These are phyloP conservation scores for Podaxis carcinomalis DNA, from an alignment of 768 basidiomycete genomes.

Conservation along the genomic window DNA sequence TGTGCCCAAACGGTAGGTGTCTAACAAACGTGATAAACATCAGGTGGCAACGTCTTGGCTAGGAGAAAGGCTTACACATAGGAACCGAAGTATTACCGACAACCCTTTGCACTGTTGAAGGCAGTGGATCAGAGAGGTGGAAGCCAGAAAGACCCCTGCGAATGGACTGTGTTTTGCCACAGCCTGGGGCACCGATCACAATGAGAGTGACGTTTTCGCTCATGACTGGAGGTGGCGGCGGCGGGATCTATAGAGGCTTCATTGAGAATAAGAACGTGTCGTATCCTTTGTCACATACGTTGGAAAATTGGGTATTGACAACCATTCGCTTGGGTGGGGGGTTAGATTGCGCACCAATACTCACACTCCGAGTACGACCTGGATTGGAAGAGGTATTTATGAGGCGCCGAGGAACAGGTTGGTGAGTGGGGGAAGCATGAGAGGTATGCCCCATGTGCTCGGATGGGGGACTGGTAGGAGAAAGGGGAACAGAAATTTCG, in stretches of 20 bases:
- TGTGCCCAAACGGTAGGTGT: conserved; percentile 24
- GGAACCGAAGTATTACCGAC: conserved; percentile 6
- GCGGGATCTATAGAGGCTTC: neutral
- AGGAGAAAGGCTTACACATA: conserved; percentile 5
- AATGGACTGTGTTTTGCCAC: conserved; percentile 85
- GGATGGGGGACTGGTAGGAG: neutral
- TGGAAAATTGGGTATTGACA: conserved; percentile 30
- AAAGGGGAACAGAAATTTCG: neutral
- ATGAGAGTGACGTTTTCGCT: conserved; percentile 53
- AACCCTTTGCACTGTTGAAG: conserved; percentile 20
- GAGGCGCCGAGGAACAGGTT: neutral
- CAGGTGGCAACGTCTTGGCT: neutral
- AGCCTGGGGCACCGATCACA: conserved; percentile 72
- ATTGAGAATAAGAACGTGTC: neutral
- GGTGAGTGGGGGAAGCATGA: conserved; percentile 13
- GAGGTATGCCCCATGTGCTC: neutral
- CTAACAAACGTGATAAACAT: conserved; percentile 16
- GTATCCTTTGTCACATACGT: conserved; percentile 18
- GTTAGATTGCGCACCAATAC: conserved; percentile 44
- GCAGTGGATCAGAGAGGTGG: conserved; percentile 41
- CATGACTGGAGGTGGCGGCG: conserved; percentile 3
- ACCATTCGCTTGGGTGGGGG: conserved; percentile 28
- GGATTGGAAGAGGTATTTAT: conserved; percentile 20
- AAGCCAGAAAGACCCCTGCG: conserved; percentile 68
- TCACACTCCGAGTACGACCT: conserved; percentile 58